Evolutionary conservation across 2,329 filamentous ascomycete species (phyloP), one percentile per base, ranked within the genome.

Genomic region (Aureobasidium musti): DNA sequence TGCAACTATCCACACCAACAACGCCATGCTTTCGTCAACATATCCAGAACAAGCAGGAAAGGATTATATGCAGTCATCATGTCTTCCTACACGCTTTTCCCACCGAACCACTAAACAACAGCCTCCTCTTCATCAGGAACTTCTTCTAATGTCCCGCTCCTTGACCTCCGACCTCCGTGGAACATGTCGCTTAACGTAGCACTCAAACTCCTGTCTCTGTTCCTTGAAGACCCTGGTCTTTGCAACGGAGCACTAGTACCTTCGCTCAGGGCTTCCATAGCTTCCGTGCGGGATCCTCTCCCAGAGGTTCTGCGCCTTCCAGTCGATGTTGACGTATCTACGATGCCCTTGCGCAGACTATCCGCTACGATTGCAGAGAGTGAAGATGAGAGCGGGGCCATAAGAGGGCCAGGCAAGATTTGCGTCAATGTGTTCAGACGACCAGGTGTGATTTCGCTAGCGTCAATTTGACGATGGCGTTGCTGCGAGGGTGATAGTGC

Each of bases 301-400:
- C 61, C 47, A 43, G 56, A 60, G 2, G 21, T n/a, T 23, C 49
- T 41, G 17, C 61, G 61, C 2, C 61, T 35, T 1, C 35, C n/a
- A 41, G n/a, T 23, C 54, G 65, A 39, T n/a, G 71, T 70, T 14
- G 69, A 67, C 21, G 67, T 68, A 14, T 75, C 59, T 21, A 63
- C 73, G 21, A 84, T 79, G 17, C 85, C 84, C 19, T 85, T 82
- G n/a, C 86, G 82, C 30, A 89, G 78, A 26, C 86, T 83, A 69
- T 90, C 87, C 10, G 87, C 87, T 6, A 90, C 86, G 56, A 90
- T 84, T 1, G 84, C 87, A 17, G 82, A 86, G 19, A 90, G 79
- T 0, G 83, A 84, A 1, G 82, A 83, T 2, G 84, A 87, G 1
- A 90, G 78, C 0, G 88, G 86, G 35, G 84, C 83, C 1, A 87